Evolutionary conservation across 108 stramenopile genomes (phyloP).

Genomic region (Pseudonitzschia delicatissima): DNA sequence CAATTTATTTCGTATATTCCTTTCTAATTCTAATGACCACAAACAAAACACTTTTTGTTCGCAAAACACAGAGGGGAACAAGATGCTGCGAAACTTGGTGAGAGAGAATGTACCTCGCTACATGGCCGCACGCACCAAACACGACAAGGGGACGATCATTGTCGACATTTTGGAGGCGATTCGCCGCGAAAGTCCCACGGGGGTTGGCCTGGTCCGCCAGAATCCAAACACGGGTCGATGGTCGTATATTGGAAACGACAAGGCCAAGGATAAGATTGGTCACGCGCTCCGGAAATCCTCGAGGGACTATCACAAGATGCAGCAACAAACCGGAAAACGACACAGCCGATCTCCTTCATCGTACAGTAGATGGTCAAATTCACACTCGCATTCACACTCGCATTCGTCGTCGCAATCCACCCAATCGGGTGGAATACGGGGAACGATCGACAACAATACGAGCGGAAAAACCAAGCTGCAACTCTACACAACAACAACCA

Average conservation of each 20-base stretch:
- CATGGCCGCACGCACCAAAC: slow-evolving; percentile 22
- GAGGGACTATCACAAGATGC: neutral
- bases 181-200: slow-evolving; percentile 8
- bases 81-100: slow-evolving; percentile 35
- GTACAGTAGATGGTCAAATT: neutral
- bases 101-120: slow-evolving; percentile 27
- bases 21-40: neutral
- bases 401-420: neutral
- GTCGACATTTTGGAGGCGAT: slow-evolving; percentile 26
- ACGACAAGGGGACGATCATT: slow-evolving; percentile 30
- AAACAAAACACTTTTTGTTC: neutral
- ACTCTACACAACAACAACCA: neutral
- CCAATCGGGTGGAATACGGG: neutral
- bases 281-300: slow-evolving; percentile 26
- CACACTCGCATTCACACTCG: no score
- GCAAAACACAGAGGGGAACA: slow-evolving; percentile 32
- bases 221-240: slow-evolving; percentile 26
- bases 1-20: no score
- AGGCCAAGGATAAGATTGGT: slow-evolving; percentile 39
- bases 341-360: neutral
- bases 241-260: slow-evolving; percentile 28
- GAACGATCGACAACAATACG: neutral
- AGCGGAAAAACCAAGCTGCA: neutral
- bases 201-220: slow-evolving; percentile 26
- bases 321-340: neutral